phyloP scores from a whole-genome alignment of 1,284 basidiomycete species.

The Boletus semigastroideus region DNA sequence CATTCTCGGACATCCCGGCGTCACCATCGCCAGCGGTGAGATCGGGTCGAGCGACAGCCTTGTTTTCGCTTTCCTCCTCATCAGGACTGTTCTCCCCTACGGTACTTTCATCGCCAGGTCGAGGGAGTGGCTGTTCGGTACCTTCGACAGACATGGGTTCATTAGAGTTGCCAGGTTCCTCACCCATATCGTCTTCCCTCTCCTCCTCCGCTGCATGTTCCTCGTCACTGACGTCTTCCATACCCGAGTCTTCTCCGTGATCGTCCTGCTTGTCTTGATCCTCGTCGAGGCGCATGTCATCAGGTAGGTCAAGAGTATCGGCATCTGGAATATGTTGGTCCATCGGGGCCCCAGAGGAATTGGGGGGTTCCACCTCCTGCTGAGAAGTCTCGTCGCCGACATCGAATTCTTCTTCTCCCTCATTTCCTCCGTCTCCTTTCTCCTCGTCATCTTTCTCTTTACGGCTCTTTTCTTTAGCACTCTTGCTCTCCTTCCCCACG shows the following conservation, averaged over 20 bases:
- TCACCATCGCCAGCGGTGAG: slow-evolving; percentile 37
- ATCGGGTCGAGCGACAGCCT: slow-evolving; percentile 42
- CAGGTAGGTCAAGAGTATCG: slow-evolving; percentile 81
- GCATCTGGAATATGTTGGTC: slow-evolving; percentile 74
- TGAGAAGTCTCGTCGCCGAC: slow-evolving; percentile 25
- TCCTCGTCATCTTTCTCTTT: slow-evolving; percentile 33
- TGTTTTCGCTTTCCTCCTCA: slow-evolving; percentile 30
- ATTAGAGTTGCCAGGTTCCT: slow-evolving; percentile 22
- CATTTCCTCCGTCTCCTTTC: slow-evolving; percentile 35
- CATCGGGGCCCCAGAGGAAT: slow-evolving; percentile 62
- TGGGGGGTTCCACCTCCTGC: slow-evolving; percentile 38
- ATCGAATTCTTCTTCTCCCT: slow-evolving; percentile 35
- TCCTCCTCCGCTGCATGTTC: slow-evolving; percentile 38
- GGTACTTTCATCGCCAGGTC: slow-evolving; percentile 15
- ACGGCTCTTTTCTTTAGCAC: slow-evolving; percentile 37
- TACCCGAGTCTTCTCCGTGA: slow-evolving; percentile 32
- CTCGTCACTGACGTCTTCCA: slow-evolving; percentile 44
- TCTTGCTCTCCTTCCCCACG: slow-evolving; percentile 58
- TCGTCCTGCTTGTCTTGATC: slow-evolving; percentile 38
- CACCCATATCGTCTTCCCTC: slow-evolving; percentile 38
- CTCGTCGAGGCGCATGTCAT: slow-evolving; percentile 71
- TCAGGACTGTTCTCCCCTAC: slow-evolving; percentile 24
- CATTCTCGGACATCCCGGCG: slow-evolving; percentile 19
- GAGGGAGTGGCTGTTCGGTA: slow-evolving; percentile 19
- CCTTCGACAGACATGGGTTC: slow-evolving; percentile 23